These are phyloP conservation scores for Rhodotorula paludigena DNA, from an alignment of 768 basidiomycete species.

Conservation along the genomic window DNA sequence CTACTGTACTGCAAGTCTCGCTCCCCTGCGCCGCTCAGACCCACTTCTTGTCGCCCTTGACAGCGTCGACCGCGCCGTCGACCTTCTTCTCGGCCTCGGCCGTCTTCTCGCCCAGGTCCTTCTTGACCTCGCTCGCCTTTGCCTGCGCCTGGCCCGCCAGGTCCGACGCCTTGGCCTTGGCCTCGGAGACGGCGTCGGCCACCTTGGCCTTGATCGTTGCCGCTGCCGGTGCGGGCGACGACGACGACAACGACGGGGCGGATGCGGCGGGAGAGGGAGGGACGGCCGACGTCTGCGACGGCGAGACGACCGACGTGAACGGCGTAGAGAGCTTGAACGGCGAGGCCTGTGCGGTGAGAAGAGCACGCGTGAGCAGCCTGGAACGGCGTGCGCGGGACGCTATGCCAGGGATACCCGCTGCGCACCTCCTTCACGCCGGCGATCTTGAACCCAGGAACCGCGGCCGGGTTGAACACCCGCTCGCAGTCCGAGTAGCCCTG, in stretches of 20 bases:
- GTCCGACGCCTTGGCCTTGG: slow-evolving; percentile 18
- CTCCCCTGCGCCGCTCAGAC: not conserved
- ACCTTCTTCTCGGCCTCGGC: slow-evolving; percentile 9
- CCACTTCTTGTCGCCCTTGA: slow-evolving; percentile 32
- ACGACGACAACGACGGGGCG: not conserved
- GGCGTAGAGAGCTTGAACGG: slow-evolving; percentile 9
- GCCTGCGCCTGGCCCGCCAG: slow-evolving; percentile 1
- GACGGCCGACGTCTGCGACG: slow-evolving; percentile 4
- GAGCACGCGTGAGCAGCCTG: not conserved
- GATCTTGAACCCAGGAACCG: slow-evolving; percentile 62
- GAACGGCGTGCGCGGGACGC: no score
- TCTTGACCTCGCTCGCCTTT: slow-evolving; percentile 22
- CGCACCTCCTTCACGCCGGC: not conserved
- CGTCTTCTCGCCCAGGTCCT: slow-evolving; percentile 4
- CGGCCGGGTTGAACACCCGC: slow-evolving; percentile 83
- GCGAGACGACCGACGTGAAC: slow-evolving; percentile 3
- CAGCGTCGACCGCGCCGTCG: slow-evolving; percentile 9
- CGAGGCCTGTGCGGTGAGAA: not conserved
- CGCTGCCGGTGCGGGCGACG: not conserved
- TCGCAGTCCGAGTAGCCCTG: slow-evolving; percentile 88
- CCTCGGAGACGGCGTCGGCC: slow-evolving; percentile 6
- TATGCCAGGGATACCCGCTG: not conserved
- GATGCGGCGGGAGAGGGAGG: not conserved
- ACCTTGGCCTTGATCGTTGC: slow-evolving; percentile 11
- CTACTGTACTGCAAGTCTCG: not conserved